Percentiles rank a stretch among this genome's conserved stretches.
Conservation (phyloP, 1,284 basidiomycete species). For the Ustilago crameri region DNA sequence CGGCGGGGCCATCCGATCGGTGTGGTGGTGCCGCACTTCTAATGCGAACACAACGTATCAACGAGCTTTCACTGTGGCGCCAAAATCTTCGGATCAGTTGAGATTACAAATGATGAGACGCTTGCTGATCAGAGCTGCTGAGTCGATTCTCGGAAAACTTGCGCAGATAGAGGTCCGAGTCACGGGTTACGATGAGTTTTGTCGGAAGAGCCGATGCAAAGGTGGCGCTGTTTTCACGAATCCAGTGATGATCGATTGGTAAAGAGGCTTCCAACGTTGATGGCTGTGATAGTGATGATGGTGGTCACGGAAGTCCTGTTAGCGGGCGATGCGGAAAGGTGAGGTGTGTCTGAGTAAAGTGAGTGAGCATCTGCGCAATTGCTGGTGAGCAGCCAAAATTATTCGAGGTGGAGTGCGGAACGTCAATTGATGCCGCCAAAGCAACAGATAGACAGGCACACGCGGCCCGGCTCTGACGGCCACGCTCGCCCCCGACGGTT, state of each 20-base stretch:
- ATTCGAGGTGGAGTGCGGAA: background rate
- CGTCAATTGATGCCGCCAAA: too few relatives aligned
- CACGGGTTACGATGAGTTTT: background rate
- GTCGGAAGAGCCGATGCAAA: background rate
- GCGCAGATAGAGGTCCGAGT: background rate
- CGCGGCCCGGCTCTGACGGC: too few relatives aligned
- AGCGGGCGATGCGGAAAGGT: too few relatives aligned
- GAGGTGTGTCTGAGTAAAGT: too few relatives aligned
- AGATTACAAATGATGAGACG: background rate
- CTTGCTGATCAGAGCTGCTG: background rate
- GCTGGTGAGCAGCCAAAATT: background rate
- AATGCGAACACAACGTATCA: conserved; percentile 1
- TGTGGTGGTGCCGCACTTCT: background rate
- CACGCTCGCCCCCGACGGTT: too few relatives aligned
- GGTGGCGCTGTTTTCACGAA: background rate
- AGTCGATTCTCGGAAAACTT: background rate
- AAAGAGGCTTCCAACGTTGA: background rate
- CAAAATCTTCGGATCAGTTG: background rate
- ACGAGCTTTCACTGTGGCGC: too few relatives aligned
- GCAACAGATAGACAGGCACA: background rate
- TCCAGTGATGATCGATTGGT: background rate
- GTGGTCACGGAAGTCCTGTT: background rate
- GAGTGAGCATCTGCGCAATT: too few relatives aligned
- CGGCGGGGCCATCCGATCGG: conserved; percentile 17
- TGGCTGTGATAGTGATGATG: background rate